Conservation (phyloP, 306 rosid genomes). For the Neltuma alba region DNA sequence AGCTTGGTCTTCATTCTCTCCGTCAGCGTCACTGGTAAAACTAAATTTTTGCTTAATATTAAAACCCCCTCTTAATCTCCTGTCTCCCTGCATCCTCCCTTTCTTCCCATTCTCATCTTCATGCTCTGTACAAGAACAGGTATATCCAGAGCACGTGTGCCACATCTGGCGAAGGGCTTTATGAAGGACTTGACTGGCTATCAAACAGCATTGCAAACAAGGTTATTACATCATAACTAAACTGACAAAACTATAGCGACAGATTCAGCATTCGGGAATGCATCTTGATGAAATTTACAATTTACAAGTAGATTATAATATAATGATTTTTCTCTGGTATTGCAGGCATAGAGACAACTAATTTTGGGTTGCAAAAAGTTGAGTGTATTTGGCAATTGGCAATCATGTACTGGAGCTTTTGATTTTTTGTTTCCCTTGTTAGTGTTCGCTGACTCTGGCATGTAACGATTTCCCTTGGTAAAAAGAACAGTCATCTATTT, state of each 20-base stretch:
- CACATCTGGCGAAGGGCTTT: slow-evolving; percentile 89
- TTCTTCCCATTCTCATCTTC: not conserved
- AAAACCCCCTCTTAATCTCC: not conserved
- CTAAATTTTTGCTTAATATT: not conserved
- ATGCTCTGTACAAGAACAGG: slow-evolving; percentile 53
- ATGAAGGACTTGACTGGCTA: slow-evolving; percentile 97
- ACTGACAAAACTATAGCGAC: not conserved
- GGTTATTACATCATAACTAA: slow-evolving; percentile 38
- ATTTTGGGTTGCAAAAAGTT: slow-evolving; percentile 35
- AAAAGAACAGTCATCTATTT: slow-evolving; percentile 35
- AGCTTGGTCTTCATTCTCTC: slow-evolving; percentile 90
- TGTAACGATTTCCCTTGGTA: slow-evolving; percentile 47
- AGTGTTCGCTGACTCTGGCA: slow-evolving; percentile 38
- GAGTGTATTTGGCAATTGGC: slow-evolving; percentile 34
- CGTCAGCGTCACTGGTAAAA: slow-evolving; percentile 90
- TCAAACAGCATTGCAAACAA: slow-evolving; percentile 87
- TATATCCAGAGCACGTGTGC: slow-evolving; percentile 95
- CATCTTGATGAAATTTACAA: slow-evolving; percentile 10
- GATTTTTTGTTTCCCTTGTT: slow-evolving; percentile 36
- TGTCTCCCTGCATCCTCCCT: slow-evolving; percentile 3
- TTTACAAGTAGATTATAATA: slow-evolving; percentile 9
- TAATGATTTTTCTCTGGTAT: slow-evolving; percentile 31
- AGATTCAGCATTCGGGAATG: not conserved
- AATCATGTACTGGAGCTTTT: slow-evolving; percentile 18
- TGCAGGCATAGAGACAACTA: slow-evolving; percentile 65